Base-by-base conservation (phyloP, 805 yeast species). In the Cyberlindnera sargentensis region DNA sequence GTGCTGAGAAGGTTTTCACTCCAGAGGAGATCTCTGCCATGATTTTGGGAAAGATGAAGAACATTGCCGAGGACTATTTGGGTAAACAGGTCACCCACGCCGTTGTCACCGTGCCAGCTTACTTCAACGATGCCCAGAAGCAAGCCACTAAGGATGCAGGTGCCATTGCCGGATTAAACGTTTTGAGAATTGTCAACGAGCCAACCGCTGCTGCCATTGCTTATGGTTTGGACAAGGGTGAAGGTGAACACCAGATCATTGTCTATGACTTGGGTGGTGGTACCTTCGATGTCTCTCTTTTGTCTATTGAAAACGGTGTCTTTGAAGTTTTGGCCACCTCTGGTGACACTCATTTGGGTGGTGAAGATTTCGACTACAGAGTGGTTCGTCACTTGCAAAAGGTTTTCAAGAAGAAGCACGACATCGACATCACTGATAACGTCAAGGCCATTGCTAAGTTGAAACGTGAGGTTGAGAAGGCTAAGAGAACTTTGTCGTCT, bases 161-260 rank as follows among this genome's bases (percentile, higher is more conserved):
- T 73, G 77, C 83, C 49, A 86, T 86, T 74, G 95, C 95, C 40
- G 95, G 95, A 58, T 74, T 86, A 64, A 85, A 83, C 64, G 87
- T 86, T 51, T 72, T 86, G 67, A 82, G 95, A 75, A 86, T 86
- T 57, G 91, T 86, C 50, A 86, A 86, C 65, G 95, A 86, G 74
- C 95, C 95, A 59, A 89, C 97, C 47, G 97, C 97, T 38, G 97
- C 97, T 55, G 97, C 97, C 44, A 87, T 89, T 68, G 97, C 97
- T 51, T 89, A 89, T 70, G 97, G 97, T 63, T 74, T 90, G 56
- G 95, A 87, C 66, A 75, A 82, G 64, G 75, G 79, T 49, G 82
- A 80, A 33, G 84, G 78, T 52, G 97, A 89, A 70, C 85, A 84
- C 60, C 90, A 89, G 68, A 87, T 89, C 54, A 80, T 89, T 61